phyloP scores from a whole-genome alignment of 176 grass and related monocot species.

The Eleusine indica region DNA sequence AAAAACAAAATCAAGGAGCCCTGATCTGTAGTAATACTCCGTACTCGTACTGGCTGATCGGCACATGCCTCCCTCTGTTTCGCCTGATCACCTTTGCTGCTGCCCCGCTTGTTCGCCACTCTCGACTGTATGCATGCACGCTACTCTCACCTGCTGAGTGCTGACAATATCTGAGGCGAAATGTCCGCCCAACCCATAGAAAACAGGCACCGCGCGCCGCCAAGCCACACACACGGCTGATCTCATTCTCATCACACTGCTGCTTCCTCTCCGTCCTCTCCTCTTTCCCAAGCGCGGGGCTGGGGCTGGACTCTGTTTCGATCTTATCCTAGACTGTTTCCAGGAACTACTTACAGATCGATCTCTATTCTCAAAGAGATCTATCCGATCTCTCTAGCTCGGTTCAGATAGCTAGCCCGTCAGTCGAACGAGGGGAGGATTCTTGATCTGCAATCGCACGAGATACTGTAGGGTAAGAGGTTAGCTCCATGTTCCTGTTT shows the following conservation, averaged over 20 bases:
- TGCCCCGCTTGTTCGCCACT: conserved; percentile 22
- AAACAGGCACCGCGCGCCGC: background rate
- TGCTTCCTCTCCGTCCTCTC: background rate
- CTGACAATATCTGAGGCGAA: conserved; percentile 16
- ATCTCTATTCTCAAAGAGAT: background rate
- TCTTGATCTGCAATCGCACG: background rate
- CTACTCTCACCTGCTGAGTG: conserved; percentile 7
- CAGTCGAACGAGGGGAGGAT: background rate
- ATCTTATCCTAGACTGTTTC: background rate
- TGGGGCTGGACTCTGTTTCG: background rate
- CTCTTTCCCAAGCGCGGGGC: no score
- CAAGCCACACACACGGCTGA: background rate
- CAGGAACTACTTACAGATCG: background rate
- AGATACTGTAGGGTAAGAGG: conserved; percentile 6
- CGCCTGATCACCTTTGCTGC: background rate
- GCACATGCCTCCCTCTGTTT: background rate
- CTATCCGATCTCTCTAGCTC: background rate
- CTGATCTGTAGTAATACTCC: background rate
- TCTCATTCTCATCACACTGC: background rate
- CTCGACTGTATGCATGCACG: conserved; percentile 3
- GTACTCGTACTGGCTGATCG: background rate
- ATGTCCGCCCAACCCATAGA: conserved; percentile 34
- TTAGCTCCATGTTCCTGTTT: conserved; percentile 7
- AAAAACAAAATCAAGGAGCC: background rate
- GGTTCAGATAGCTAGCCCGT: background rate